Conservation (phyloP, 2,329 filamentous ascomycete genomes). For the Aspergillus costaricaensis region DNA sequence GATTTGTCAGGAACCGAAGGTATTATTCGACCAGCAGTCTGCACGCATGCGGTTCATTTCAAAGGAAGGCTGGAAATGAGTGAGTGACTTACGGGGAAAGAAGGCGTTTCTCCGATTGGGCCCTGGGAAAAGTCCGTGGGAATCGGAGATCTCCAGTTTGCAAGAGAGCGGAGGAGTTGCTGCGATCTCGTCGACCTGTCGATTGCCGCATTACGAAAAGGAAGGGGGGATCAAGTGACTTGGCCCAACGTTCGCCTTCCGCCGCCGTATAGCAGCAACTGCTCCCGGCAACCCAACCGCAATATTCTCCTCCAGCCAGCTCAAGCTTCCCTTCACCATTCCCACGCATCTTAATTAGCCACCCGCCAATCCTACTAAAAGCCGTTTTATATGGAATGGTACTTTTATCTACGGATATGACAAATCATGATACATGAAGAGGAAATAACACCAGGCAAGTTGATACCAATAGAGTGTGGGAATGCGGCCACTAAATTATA, state of each 20-base stretch:
- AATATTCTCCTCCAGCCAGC: not conserved
- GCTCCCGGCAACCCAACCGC: not conserved
- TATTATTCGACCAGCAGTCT: not conserved
- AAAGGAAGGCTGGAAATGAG: not conserved
- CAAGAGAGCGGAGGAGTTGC: not conserved
- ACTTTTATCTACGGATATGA: not conserved
- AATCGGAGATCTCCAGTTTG: not conserved
- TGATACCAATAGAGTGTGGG: not conserved
- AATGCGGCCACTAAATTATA: not conserved
- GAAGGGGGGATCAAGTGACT: slow-evolving; percentile 9
- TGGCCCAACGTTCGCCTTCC: not conserved
- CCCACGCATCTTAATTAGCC: not conserved
- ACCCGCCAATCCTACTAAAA: not conserved
- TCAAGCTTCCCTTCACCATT: not conserved
- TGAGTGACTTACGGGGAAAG: not conserved
- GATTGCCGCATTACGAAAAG: not conserved
- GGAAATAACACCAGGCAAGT: not conserved
- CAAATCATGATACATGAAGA: not conserved
- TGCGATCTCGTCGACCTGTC: not conserved
- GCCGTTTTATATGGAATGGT: not conserved
- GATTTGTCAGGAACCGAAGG: not conserved
- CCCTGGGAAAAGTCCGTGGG: not conserved
- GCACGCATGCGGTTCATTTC: not conserved
- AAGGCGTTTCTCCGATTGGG: not conserved
- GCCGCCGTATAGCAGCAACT: not conserved